phyloP scores from a whole-genome alignment of 768 basidiomycete species.

The Auriscalpium orientale region DNA sequence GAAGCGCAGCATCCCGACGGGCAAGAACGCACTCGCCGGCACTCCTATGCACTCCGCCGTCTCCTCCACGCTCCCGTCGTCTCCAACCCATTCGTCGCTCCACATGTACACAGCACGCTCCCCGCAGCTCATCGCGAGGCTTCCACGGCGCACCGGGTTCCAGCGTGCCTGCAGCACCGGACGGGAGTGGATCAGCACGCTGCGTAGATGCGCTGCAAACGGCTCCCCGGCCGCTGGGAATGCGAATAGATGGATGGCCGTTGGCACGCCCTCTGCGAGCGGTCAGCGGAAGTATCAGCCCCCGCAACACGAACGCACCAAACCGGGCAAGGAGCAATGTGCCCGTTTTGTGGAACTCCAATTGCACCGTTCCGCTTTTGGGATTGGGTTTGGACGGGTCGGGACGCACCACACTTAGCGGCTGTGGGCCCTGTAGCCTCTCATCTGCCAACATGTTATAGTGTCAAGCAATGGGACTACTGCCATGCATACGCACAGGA shows the following conservation, averaged over 20 bases:
- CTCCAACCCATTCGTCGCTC: constrained; percentile 75
- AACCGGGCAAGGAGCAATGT: constrained; percentile 66
- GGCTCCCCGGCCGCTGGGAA: constrained; percentile 57
- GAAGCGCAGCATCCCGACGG: background rate
- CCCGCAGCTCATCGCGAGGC: constrained; percentile 60
- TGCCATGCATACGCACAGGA: constrained; percentile 52
- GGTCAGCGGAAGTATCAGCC: constrained; percentile 9
- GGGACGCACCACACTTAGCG: constrained; percentile 39
- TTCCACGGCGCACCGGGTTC: constrained; percentile 80
- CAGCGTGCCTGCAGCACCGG: constrained; percentile 64
- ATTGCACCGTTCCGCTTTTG: constrained; percentile 59
- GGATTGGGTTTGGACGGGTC: constrained; percentile 59
- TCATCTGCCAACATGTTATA: constrained; percentile 42
- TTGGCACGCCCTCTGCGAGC: constrained; percentile 52
- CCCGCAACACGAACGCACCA: constrained; percentile 36
- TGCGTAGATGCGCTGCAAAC: constrained; percentile 54
- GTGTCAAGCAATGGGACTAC: background rate
- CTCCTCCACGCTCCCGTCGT: constrained; percentile 50
- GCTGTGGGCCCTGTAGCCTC: constrained; percentile 47
- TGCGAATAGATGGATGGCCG: constrained; percentile 58
- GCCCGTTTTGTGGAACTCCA: constrained; percentile 80
- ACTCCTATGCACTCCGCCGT: constrained; percentile 89
- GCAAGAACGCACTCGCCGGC: constrained; percentile 61
- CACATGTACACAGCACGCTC: constrained; percentile 63
- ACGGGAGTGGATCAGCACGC: constrained; percentile 57